These are phyloP conservation scores for Calcarisporium arbuscula DNA, from an alignment of 2,329 filamentous ascomycete genomes.

Conservation along the genomic window DNA sequence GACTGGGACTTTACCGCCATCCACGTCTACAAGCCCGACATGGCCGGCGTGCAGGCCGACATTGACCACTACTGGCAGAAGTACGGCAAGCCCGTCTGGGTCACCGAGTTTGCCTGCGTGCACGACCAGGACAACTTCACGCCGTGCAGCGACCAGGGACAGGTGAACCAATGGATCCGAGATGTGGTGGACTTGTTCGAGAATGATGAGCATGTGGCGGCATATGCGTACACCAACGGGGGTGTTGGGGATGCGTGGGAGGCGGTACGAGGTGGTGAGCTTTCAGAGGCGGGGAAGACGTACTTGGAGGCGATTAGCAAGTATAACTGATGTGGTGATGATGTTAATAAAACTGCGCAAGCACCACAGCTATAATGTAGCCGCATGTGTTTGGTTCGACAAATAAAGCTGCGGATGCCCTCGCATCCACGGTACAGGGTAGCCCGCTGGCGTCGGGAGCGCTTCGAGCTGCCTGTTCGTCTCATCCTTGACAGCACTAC, in stretches of 20 bases:
- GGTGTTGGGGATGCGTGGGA: slow-evolving; percentile 9
- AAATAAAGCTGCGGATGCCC: too few relatives aligned
- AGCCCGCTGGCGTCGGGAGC: too few relatives aligned
- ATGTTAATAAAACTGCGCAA: too few relatives aligned
- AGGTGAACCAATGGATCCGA: slow-evolving; percentile 11
- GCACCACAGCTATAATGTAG: too few relatives aligned
- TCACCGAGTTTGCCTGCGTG: slow-evolving; percentile 12
- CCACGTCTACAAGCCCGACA: slow-evolving; percentile 11
- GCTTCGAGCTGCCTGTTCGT: too few relatives aligned
- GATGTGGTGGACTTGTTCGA: slow-evolving; percentile 11
- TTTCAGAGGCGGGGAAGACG: slow-evolving; percentile 12
- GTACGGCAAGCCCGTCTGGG: slow-evolving; percentile 12
- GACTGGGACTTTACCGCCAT: slow-evolving; percentile 12
- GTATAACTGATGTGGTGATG: slow-evolving; percentile 6
- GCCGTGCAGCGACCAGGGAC: slow-evolving; percentile 9
- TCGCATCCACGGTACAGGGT: too few relatives aligned
- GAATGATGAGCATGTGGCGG: slow-evolving; percentile 10
- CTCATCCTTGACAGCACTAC: too few relatives aligned
- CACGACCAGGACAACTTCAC: slow-evolving; percentile 9
- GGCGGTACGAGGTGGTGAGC: slow-evolving; percentile 6
- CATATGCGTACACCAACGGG: slow-evolving; percentile 13
- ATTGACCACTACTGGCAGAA: slow-evolving; percentile 14
- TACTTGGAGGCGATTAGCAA: slow-evolving; percentile 12
- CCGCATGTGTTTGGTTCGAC: too few relatives aligned
- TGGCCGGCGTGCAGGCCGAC: slow-evolving; percentile 11